A percentile compares a stretch with the other conserved stretches of the same genome.
These are phyloP conservation scores for Diaporthe australafricana DNA, from an alignment of 2,329 filamentous ascomycete species.

Conservation along the genomic window DNA sequence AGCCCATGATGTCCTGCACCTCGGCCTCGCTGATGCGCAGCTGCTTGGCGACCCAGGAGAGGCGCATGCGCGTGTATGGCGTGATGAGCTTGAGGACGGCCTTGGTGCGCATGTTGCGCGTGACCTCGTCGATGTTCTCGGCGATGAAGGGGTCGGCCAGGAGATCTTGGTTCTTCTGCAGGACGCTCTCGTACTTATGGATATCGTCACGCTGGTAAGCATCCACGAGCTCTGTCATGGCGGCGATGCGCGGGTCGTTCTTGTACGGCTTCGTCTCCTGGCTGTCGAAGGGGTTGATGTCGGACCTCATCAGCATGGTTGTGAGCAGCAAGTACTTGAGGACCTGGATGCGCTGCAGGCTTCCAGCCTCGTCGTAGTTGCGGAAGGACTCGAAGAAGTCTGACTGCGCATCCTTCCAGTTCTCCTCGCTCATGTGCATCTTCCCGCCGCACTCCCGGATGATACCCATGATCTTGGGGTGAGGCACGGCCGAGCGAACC, in stretches of 20 bases:
- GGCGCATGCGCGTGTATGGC: conserved; percentile 92
- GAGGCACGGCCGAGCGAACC: conserved; percentile 95
- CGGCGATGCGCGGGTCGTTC: conserved; percentile 92
- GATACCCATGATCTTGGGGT: conserved; percentile 99
- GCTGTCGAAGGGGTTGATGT: conserved; percentile 98
- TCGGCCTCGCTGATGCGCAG: conserved; percentile 88
- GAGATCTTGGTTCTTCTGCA: conserved; percentile 89
- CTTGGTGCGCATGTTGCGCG: conserved; percentile 97
- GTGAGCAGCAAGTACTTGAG: conserved; percentile 96
- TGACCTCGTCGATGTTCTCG: conserved; percentile 99
- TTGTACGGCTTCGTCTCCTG: conserved; percentile 99
- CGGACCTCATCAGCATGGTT: conserved; percentile 98
- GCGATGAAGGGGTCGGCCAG: conserved; percentile 95
- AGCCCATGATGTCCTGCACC: conserved; percentile 95
- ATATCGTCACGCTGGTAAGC: conserved; percentile 97
- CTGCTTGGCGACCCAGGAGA: conserved; percentile 87
- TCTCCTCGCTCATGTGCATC: conserved; percentile 99
- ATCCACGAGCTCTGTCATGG: conserved; percentile 97
- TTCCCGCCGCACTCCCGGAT: conserved; percentile 99
- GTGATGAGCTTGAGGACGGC: conserved; percentile 93
- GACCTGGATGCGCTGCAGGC: conserved; percentile 94
- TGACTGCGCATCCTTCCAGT: conserved; percentile 96
- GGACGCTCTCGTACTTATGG: conserved; percentile 86
- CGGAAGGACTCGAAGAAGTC: conserved; percentile 99
- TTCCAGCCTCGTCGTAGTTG: conserved; percentile 98